phyloP scores from a whole-genome alignment of 805 yeast genomes.

The Hyphopichia homilentoma region DNA sequence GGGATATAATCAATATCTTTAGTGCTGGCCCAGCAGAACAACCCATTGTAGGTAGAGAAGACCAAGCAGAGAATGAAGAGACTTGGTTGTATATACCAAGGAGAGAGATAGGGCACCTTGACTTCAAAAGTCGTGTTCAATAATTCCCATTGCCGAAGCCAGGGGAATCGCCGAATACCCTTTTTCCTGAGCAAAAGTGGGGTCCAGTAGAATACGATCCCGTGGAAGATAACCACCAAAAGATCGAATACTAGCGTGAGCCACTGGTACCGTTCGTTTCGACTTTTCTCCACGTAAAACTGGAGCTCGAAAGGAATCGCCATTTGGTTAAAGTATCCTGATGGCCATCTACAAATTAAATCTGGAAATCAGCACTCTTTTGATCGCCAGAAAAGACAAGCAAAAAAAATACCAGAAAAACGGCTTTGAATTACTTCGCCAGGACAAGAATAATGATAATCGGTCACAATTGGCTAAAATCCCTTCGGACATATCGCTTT shows the following conservation, averaged over 20 bases:
- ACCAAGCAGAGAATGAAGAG: slow-evolving; percentile 21
- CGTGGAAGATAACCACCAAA: slow-evolving; percentile 29
- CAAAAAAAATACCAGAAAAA: too few species aligned
- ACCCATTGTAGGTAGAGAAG: slow-evolving; percentile 25
- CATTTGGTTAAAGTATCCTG: slow-evolving; percentile 5
- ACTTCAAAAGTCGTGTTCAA: too few species aligned
- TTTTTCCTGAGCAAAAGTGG: slow-evolving; percentile 34
- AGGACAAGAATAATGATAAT: too few species aligned
- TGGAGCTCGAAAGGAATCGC: slow-evolving; percentile 35
- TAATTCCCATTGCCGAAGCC: too few species aligned
- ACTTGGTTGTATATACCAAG: slow-evolving; percentile 45
- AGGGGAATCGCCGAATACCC: too few species aligned
- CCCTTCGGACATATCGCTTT: too few species aligned
- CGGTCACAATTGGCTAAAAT: too few species aligned
- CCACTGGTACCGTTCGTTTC: slow-evolving; percentile 38
- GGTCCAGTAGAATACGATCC: slow-evolving; percentile 40
- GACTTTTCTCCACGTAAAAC: slow-evolving; percentile 31
- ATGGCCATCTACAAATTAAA: too few species aligned
- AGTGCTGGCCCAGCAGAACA: slow-evolving; percentile 28
- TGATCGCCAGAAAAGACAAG: too few species aligned
- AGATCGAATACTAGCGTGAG: slow-evolving; percentile 24
- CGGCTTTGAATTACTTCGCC: too few species aligned
- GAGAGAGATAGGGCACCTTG: too few species aligned
- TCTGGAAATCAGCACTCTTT: too few species aligned
- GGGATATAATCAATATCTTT: slow-evolving; percentile 38